phyloP scores from a whole-genome alignment of 2,329 filamentous ascomycete genomes.

The Pseudogymnoascus sp. region DNA sequence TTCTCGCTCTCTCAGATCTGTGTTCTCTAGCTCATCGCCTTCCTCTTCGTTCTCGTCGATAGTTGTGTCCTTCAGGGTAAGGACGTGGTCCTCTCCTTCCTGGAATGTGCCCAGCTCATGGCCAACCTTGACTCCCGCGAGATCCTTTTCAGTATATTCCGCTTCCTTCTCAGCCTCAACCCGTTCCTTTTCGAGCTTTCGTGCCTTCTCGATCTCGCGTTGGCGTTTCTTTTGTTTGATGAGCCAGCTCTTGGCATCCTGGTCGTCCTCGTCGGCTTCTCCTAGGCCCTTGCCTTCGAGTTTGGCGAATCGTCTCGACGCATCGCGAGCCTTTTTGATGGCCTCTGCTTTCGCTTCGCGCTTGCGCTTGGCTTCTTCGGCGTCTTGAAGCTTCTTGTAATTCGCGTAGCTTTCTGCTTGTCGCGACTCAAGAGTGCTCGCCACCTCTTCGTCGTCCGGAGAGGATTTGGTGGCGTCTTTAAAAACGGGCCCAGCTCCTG shows the following conservation, averaged over 20 bases:
- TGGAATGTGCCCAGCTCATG: conserved; percentile 79
- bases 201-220: conserved; percentile 76
- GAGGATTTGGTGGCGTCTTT: conserved; percentile 33
- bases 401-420: conserved; percentile 68
- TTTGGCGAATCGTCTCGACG: conserved; percentile 64
- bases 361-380: conserved; percentile 67
- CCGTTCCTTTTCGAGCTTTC: conserved; percentile 65
- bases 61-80: conserved; percentile 89
- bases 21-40: conserved; percentile 81
- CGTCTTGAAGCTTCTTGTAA: conserved; percentile 56
- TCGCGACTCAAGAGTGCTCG: conserved; percentile 77
- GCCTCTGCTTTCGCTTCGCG: conserved; percentile 75
- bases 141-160: conserved; percentile 77
- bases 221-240: conserved; percentile 86
- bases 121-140: conserved; percentile 84
- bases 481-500: conserved; percentile 58
- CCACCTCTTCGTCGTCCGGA: conserved; percentile 57
- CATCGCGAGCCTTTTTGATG: conserved; percentile 80
- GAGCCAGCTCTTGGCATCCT: conserved; percentile 82
- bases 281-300: conserved; percentile 79
- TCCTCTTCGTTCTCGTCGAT: conserved; percentile 78
- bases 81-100: conserved; percentile 75
- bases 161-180: conserved; percentile 60
- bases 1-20: conserved; percentile 64
- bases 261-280: conserved; percentile 58